phyloP scores from a whole-genome alignment of 805 yeast genomes.

The Wickerhamomyces ciferrii region DNA sequence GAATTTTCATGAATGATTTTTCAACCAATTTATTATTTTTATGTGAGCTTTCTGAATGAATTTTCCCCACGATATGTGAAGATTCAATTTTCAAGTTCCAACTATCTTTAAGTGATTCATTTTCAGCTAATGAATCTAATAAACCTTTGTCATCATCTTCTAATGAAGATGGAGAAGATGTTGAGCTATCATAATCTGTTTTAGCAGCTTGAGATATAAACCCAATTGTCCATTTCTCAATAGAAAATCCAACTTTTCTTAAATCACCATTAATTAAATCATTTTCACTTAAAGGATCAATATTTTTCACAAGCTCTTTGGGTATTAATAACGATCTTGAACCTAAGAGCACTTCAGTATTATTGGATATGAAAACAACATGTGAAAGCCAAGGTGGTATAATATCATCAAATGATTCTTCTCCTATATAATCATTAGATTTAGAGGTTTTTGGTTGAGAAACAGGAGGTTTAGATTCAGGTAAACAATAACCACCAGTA shows the following conservation, averaged over 20 bases:
- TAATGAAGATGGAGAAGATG: slow-evolving; percentile 24
- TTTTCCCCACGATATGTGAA: slow-evolving; percentile 19
- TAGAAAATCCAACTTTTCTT: slow-evolving; percentile 25
- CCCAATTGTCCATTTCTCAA: slow-evolving; percentile 15
- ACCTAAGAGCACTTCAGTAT: slow-evolving; percentile 27
- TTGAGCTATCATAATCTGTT: slow-evolving; percentile 5
- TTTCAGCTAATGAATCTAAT: slow-evolving; percentile 15
- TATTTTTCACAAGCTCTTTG: slow-evolving; percentile 27
- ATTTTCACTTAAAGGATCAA: slow-evolving; percentile 28
- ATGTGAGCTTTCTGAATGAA: slow-evolving; percentile 27
- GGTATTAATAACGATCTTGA: slow-evolving; percentile 40
- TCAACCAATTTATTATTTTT: slow-evolving; percentile 17
- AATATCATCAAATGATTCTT: slow-evolving; percentile 8
- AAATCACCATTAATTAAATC: slow-evolving; percentile 35
- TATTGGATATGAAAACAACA: slow-evolving; percentile 4
- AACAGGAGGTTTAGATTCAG: background rate
- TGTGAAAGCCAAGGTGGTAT: slow-evolving; percentile 19
- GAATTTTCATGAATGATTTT: slow-evolving; percentile 27
- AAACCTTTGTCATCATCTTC: slow-evolving; percentile 27
- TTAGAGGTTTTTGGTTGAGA: background rate
- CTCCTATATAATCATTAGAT: background rate
- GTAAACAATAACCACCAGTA: slow-evolving; percentile 1
- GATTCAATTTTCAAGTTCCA: slow-evolving; percentile 2
- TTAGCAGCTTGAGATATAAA: slow-evolving; percentile 1
- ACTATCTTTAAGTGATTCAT: slow-evolving; percentile 7